Evolutionary conservation across 2,329 filamentous ascomycete genomes (phyloP), one percentile per base, ranked within the genome.

Genomic region (Scorias spongiosa): DNA sequence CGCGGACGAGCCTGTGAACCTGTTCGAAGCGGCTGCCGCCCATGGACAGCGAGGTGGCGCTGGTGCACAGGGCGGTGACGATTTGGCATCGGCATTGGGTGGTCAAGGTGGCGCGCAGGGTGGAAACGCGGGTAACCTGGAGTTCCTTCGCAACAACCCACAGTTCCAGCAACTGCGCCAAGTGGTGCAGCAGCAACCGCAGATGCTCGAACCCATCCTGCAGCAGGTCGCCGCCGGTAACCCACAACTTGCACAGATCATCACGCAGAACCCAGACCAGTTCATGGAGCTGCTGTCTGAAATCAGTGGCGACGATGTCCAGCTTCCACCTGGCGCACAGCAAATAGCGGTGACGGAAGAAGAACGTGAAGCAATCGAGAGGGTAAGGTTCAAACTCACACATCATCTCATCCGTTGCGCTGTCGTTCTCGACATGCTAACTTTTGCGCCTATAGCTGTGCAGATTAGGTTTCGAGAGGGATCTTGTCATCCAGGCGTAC

Each of bases 121-220:
- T 29, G 73, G 66, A 28, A 71, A 67, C 30, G 72, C 68, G 29
- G 68, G 64, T 39, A 93, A 88, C 58, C 76, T 98, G 46, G 89
- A 96, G 51, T 96, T 94, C 63, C 71, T 98, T 44, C 81, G 91
- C 58, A 85, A 88, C 65, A 96, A 96, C 63, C 81, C 88, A 18
- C 89, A 96, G 65, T 98, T 98, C 68, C 91, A 96, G 67, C 91
- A 98, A 67, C 76, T 98, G 47, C 83, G 91, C 50, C 88, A 95
- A 66, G 81, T 98, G 17, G 89, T 98, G 39, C 91, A 98, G 67
- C 88, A 95, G 64, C 85, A 96, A 63, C 91, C 91, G 14, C 84
- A 91, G 62, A 98, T 98, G 91, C 80, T 98, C 17, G 91, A 98
- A 69, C 89, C 91, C 6, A 96, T 98, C 54, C 72, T 98, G 45